A percentile compares a stretch with the other conserved stretches of the same genome.
These are phyloP conservation scores for Acanthamoeba culbertsoni DNA, from an alignment of 208 protist genomes.

Conservation along the genomic window DNA sequence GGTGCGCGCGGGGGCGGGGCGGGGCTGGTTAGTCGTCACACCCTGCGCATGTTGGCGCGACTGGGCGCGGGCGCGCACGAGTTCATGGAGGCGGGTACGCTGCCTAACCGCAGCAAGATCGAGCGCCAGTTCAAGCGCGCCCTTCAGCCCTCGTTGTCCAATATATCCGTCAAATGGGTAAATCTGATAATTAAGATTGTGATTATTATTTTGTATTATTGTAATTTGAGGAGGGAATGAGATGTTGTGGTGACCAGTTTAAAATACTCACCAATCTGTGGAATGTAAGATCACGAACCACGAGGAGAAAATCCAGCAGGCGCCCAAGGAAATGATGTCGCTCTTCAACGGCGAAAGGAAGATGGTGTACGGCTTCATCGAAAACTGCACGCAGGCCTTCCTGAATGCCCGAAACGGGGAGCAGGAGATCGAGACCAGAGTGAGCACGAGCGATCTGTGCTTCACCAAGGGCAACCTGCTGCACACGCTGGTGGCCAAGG, in stretches of 20 bases:
- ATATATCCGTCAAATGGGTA: conserved; percentile 61
- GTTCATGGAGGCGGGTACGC: conserved; percentile 61
- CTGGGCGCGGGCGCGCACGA: conserved; percentile 58
- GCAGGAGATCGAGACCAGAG: neutral
- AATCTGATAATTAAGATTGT: neutral
- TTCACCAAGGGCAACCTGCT: conserved; percentile 68
- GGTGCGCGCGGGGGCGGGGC: too few relatives aligned
- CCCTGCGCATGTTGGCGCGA: conserved; percentile 58
- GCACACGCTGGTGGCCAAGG: conserved; percentile 68
- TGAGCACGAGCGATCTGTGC: conserved; percentile 65
- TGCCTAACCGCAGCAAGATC: conserved; percentile 55
- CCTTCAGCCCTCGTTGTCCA: conserved; percentile 61
- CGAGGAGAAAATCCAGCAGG: neutral
- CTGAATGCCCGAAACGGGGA: neutral
- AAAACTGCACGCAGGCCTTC: conserved; percentile 5
- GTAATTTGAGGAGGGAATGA: too few relatives aligned
- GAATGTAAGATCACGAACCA: neutral
- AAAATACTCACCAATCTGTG: neutral
- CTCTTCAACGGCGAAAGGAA: conserved; percentile 46
- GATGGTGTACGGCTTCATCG: conserved; percentile 60
- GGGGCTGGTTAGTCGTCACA: conserved; percentile 29
- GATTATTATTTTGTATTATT: too few relatives aligned
- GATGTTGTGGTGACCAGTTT: too few relatives aligned
- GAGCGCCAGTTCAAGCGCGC: conserved; percentile 54
- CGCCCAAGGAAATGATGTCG: neutral